These are phyloP conservation scores for Cyclotella atomus DNA, from an alignment of 108 stramenopile genomes.

Conservation along the genomic window DNA sequence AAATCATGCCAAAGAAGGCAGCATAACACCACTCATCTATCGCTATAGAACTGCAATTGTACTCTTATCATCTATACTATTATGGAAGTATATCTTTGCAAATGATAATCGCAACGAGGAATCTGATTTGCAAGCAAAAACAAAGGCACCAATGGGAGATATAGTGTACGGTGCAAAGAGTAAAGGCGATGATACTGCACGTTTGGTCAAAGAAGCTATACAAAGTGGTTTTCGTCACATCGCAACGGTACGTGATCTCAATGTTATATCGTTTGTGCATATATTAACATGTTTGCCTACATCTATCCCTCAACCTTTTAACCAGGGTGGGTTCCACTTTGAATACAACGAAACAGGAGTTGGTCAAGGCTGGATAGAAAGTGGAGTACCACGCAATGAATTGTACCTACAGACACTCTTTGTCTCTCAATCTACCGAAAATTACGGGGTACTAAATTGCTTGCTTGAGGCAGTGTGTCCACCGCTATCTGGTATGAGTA, in stretches of 20 bases:
- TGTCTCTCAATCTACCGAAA: conserved; percentile 27
- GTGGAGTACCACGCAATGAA: conserved; percentile 39
- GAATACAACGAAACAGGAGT: conserved; percentile 54
- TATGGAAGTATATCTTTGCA: too few relatives aligned
- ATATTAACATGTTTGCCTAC: not conserved
- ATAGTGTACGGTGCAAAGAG: conserved; percentile 35
- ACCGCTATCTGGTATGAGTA: conserved; percentile 15
- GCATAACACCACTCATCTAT: too few relatives aligned
- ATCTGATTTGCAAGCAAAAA: too few relatives aligned
- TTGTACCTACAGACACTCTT: conserved; percentile 53
- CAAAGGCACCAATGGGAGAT: conserved; percentile 25
- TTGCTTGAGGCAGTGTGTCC: conserved; percentile 9
- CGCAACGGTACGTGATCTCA: conserved; percentile 21
- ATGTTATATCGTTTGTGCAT: not conserved
- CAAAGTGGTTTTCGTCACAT: conserved; percentile 48
- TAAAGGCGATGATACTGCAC: conserved; percentile 35
- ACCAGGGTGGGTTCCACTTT: conserved; percentile 37
- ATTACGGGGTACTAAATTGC: conserved; percentile 26
- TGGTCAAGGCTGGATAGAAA: conserved; percentile 48
- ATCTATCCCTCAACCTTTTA: not conserved
- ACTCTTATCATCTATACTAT: too few relatives aligned
- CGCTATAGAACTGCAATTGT: too few relatives aligned
- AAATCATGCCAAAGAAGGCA: too few relatives aligned
- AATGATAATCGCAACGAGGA: too few relatives aligned
- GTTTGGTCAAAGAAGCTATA: conserved; percentile 36